These are phyloP conservation scores for Actinomortierella wolfii DNA, from an alignment of 371 early-diverging fungal genomes.

Conservation along the genomic window DNA sequence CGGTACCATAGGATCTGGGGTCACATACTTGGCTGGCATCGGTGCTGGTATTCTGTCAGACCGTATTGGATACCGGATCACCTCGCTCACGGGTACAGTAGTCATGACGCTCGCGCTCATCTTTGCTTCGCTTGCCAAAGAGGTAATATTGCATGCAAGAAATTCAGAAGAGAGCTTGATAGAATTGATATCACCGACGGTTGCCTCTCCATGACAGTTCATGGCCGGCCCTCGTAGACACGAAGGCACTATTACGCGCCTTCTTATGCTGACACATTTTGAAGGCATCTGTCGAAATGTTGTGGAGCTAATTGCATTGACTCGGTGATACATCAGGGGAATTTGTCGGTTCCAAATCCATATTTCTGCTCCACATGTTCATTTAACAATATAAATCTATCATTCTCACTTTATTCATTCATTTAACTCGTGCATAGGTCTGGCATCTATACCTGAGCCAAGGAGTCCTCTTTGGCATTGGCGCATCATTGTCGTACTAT, in stretches of 20 bases:
- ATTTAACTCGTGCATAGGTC: slow-evolving; percentile 14
- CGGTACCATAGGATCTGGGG: slow-evolving; percentile 17
- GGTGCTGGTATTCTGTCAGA: slow-evolving; percentile 11
- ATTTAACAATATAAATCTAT: background rate
- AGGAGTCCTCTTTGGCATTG: slow-evolving; percentile 71
- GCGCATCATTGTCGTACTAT: slow-evolving; percentile 63
- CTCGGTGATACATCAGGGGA: too few species aligned
- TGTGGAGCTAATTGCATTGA: too few species aligned
- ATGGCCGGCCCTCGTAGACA: too few species aligned
- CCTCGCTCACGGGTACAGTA: background rate
- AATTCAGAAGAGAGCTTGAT: background rate
- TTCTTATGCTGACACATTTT: too few species aligned
- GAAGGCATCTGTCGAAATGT: background rate
- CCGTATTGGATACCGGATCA: slow-evolving; percentile 17
- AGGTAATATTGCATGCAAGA: slow-evolving; percentile 3
- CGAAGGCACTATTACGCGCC: too few species aligned
- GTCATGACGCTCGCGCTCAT: slow-evolving; percentile 13
- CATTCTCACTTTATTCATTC: background rate
- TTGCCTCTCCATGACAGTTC: too few species aligned
- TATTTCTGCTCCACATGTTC: background rate
- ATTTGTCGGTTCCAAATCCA: too few species aligned
- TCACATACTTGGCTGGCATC: slow-evolving; percentile 17
- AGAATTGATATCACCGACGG: too few species aligned
- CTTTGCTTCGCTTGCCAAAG: slow-evolving; percentile 17
- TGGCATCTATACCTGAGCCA: slow-evolving; percentile 74